Base-by-base conservation (phyloP, 306 rosid species). In the Mimosa pudica region DNA sequence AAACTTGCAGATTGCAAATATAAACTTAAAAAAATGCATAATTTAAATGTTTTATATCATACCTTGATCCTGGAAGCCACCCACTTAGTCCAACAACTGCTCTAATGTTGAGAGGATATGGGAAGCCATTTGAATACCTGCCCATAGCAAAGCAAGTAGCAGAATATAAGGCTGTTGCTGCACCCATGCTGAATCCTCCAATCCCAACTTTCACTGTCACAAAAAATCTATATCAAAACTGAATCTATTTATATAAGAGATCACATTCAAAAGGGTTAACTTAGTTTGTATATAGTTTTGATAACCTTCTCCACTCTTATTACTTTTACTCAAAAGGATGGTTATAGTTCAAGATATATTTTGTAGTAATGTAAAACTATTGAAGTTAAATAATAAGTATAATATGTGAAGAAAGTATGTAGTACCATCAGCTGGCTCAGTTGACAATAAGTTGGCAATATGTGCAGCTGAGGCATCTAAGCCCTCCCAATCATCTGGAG, bases 131-230 rank as follows among this genome's bases (percentile, higher is more conserved):
- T 85, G 90, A 93, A 70, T 89, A 93, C 86, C 90, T 92, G 48
- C 99, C 99, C 77, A 85, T 79, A 30, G 99, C 94, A 86, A 80
- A 91, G 80, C 99, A 96, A 79, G 96, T 96, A 81, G 98, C 98
- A 84, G 99, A 96, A 83, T 96, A 92, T 38, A 93, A 87, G 58
- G 99, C 93, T 86, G 89, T 93, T 80, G 98, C 98, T 84, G 96
- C 99, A 67, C 99, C 99, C 99, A 96, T 96, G 77, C 99, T 91
- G 87, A 96, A 96, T 70, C 99, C 99, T 80, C 99, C 99, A 55
- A 96, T 84, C 32, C 98, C 97, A 80, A 96, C 91, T 93, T 93
- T 96, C 49, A 96, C 99, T 96, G 92, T 77, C 87, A 87, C 79
- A 14, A 14, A 51, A 82, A 72, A 58, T 42, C 13, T n/a, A 44